Evolutionary conservation across 495 filamentous ascomycete genomes (phyloP), one percentile per base, ranked within the genome.

Genomic region (Jackrogersella multiformis): DNA sequence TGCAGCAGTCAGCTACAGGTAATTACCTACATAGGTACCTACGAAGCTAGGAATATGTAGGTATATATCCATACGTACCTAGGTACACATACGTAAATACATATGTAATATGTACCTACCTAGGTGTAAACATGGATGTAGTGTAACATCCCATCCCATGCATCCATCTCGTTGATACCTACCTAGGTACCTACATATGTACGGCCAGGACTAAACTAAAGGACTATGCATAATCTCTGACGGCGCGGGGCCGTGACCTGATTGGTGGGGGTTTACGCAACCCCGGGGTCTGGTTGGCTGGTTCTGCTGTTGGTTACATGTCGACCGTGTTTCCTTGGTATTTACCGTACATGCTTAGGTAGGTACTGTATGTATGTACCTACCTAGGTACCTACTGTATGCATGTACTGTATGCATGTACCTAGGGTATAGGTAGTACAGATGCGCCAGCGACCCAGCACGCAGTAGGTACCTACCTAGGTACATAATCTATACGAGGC

Each of bases 161-260:
- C 23, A 4, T 8, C 34, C 12, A 30, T 30, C 26, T 7, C 26
- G 7, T 3, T 7, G 3, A 30, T 30, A 5, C 34, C 34, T 36
- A 36, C 5, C 12, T 36, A 36, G 8, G 12, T 36, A 36, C 10
- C 34, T 6, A n/a, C n/a, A n/a, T n/a, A n/a, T n/a, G n/a, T n/a
- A n/a, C n/a, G n/a, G n/a, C n/a, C n/a, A n/a, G n/a, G n/a, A n/a
- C 42, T 26, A 15, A 12, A 26, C 57, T 15, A 61, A 61, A 61
- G 58, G 48, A 52, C 59, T 62, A 24, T 54, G 59, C 59, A 62
- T 62, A 62, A 62, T 62, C 59, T 53, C 59, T 18, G 13, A n/a
- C n/a, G 44, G 4, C 5, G 4, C 15, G 20, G 36, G 36, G 24
- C 26, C 24, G 8, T n/a, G 10, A n/a, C 6, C 9, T 20, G n/a